Evolutionary conservation across 768 basidiomycete species (phyloP), one percentile per base, ranked within the genome.

Genomic region (Agrocybe pediades): DNA sequence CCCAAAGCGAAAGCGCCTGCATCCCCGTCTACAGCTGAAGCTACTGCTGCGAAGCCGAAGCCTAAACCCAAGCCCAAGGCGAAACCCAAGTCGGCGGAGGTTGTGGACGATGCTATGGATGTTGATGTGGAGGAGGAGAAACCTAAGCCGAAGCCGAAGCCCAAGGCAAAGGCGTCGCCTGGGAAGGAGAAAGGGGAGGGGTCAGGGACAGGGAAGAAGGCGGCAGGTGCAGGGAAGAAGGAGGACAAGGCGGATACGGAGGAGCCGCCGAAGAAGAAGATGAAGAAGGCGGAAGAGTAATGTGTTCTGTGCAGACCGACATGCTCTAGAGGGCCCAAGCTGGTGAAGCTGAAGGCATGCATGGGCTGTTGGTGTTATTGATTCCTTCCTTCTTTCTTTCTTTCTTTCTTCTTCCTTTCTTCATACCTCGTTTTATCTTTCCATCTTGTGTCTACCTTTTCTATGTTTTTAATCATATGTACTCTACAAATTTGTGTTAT

Each of bases 151-250:
- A 81, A 72, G 49, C 64, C 65, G 1, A 82, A 81, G 60, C 72
- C 80, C 2, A 79, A 78, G 57, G 68, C 75, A 0, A 80, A 76
- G 55, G 40, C 51, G 9, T 15, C 50, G 15, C 65, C 64, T 17
- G 57, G 41, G n/a, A 13, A 46, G 27, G 49, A 49, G 46, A 36
- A 46, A n/a, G n/a, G n/a, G n/a, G n/a, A n/a, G n/a, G n/a, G 39
- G 29, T 51, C 42, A 60, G 71, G 5, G 79, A 84, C 44, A 40
- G 41, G 39, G 67, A 67, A 74, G 54, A 74, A 73, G 62, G 81
- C 50, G 89, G n/a, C n/a, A n/a, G n/a, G 86, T 11, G 84, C 80
- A 2, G 89, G 86, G 73, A 92, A 92, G 74, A 92, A 92, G 69
- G 68, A 71, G 53, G 92, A 89, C 74, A 86, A 78, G 27, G 62